Conservation (phyloP, 352 stramenopile species). For the Phytophthora fragariae region DNA sequence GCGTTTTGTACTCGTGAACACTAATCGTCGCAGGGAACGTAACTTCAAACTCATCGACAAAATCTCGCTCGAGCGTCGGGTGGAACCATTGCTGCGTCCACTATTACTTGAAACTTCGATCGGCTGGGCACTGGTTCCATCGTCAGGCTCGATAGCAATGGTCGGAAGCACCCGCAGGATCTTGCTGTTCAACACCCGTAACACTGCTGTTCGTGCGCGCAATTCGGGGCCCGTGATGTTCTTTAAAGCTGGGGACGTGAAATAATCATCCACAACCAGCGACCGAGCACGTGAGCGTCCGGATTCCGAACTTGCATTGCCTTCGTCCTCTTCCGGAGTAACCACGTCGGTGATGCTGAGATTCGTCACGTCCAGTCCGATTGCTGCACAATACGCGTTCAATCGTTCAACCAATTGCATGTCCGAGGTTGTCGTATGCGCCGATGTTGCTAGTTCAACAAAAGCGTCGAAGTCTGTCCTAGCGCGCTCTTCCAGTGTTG, state of each 20-base stretch:
- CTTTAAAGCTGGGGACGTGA: slow-evolving; percentile 74
- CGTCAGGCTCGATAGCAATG: slow-evolving; percentile 75
- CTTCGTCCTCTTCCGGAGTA: slow-evolving; percentile 35
- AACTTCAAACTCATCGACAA: slow-evolving; percentile 84
- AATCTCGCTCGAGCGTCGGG: slow-evolving; percentile 48
- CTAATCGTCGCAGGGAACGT: slow-evolving; percentile 69
- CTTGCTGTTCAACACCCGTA: slow-evolving; percentile 94
- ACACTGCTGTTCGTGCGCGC: slow-evolving; percentile 90
- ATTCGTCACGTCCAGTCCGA: slow-evolving; percentile 88
- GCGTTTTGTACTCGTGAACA: slow-evolving; percentile 94
- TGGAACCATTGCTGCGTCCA: slow-evolving; percentile 10
- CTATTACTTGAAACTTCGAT: slow-evolving; percentile 57
- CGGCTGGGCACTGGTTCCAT: slow-evolving; percentile 44
- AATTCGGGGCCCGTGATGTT: slow-evolving; percentile 72
- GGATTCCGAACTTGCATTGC: slow-evolving; percentile 3
- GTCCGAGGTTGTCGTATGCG: slow-evolving; percentile 71
- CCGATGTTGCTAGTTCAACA: slow-evolving; percentile 64
- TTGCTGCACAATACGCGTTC: slow-evolving; percentile 81
- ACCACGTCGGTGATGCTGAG: slow-evolving; percentile 72
- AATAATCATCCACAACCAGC: slow-evolving; percentile 76
- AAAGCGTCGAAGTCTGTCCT: slow-evolving; percentile 64
- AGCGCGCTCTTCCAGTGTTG: slow-evolving; percentile 58
- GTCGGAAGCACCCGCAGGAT: slow-evolving; percentile 85
- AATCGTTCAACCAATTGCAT: slow-evolving; percentile 89
- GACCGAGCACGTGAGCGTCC: slow-evolving; percentile 44